phyloP scores from a whole-genome alignment of 1,284 basidiomycete genomes.

The Kwoniella shivajii region DNA sequence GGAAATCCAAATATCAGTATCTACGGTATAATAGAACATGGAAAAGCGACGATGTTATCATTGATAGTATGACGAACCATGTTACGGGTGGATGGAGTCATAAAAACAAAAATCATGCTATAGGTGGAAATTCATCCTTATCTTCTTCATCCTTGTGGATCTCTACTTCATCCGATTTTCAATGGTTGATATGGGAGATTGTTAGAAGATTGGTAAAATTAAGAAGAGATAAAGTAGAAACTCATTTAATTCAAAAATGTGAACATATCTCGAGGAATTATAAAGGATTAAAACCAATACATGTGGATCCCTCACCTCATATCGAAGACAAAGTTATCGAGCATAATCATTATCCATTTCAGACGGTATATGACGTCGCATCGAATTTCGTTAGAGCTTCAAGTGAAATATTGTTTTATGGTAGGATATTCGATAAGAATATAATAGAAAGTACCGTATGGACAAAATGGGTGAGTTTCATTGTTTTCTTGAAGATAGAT shows the following conservation, averaged over 20 bases:
- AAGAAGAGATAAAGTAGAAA: not conserved
- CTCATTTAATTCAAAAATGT: not conserved
- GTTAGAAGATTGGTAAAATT: not conserved
- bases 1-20: not conserved
- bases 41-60: not conserved
- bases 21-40: not conserved
- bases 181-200: constrained; percentile 6
- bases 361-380: too few relatives aligned
- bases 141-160: constrained; percentile 9
- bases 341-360: not conserved
- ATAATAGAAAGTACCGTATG: not conserved
- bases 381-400: not conserved
- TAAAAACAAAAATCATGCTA: not conserved
- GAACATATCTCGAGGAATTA: not conserved
- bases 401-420: not conserved
- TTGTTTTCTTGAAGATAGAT: too few relatives aligned
- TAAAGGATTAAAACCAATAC: not conserved
- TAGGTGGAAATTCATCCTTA: too few relatives aligned
- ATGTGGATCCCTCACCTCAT: not conserved
- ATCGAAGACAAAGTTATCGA: too few relatives aligned
- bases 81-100: constrained; percentile 6
- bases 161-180: constrained; percentile 1
- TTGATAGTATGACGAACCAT: not conserved
- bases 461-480: constrained; percentile 1
- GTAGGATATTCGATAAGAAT: not conserved